These are phyloP conservation scores for Aspergillus steynii DNA, from an alignment of 495 filamentous ascomycete genomes.

Conservation along the genomic window DNA sequence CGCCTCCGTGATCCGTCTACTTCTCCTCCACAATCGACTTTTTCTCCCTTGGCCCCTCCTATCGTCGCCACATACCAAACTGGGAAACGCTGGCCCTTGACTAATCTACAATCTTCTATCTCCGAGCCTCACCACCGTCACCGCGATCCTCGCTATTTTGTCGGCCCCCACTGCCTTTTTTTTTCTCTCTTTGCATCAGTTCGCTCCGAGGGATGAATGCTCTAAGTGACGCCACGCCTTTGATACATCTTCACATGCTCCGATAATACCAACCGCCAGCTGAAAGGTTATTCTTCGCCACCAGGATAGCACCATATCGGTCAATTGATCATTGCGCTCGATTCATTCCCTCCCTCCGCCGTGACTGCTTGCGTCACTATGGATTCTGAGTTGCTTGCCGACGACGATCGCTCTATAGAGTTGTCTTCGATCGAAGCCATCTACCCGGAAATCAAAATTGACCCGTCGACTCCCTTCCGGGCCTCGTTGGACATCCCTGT, in stretches of 20 bases:
- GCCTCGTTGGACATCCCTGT: constrained; percentile 74
- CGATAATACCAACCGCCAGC: neutral
- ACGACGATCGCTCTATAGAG: constrained; percentile 75
- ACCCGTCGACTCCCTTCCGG: constrained; percentile 55
- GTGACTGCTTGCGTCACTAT: constrained; percentile 18
- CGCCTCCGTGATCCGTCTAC: constrained; percentile 11
- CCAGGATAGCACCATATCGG: neutral
- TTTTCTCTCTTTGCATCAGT: neutral
- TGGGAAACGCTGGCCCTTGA: neutral
- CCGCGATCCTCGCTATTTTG: neutral
- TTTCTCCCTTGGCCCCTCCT: too few species aligned
- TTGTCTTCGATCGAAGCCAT: constrained; percentile 83
- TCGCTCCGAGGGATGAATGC: neutral
- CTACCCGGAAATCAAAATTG: constrained; percentile 77
- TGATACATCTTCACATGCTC: neutral
- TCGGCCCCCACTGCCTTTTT: neutral
- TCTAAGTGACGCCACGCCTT: neutral
- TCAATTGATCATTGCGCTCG: neutral
- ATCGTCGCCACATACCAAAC: neutral
- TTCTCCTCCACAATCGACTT: too few species aligned
- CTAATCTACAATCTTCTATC: neutral
- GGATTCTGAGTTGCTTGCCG: constrained; percentile 33
- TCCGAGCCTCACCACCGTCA: neutral
- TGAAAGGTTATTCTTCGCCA: constrained; percentile 1
- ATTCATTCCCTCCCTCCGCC: neutral